Percentiles rank a stretch among this genome's conserved stretches.
phyloP scores from a whole-genome alignment of 345 rosid genomes.

The Syzygium jambos region DNA sequence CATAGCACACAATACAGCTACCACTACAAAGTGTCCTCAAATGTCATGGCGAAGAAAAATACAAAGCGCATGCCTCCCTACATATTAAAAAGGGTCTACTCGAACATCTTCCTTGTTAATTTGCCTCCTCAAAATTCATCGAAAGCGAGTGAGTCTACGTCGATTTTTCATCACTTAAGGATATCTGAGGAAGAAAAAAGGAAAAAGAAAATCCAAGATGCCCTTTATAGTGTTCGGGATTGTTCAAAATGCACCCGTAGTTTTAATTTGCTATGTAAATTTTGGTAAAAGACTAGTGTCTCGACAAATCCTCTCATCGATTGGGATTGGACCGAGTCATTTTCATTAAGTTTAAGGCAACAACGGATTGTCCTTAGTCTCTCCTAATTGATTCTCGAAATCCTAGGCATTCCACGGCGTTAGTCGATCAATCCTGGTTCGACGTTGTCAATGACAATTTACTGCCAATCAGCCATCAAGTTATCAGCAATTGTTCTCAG shows the following conservation, averaged over 20 bases:
- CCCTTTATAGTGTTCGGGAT: not conserved
- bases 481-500: too few species aligned
- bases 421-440: fast-evolving
- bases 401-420: fast-evolving
- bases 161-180: not conserved
- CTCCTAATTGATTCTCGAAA: fast-evolving
- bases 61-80: not conserved
- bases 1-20: not conserved
- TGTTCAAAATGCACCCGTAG: not conserved
- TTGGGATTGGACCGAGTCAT: fast-evolving
- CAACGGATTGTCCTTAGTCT: not conserved
- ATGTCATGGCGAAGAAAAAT: not conserved
- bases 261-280: not conserved
- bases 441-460: not conserved
- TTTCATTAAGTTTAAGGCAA: not conserved
- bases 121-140: not conserved
- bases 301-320: not conserved
- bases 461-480: fast-evolving
- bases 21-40: not conserved
- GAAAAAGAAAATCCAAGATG: not conserved
- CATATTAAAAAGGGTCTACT: not conserved
- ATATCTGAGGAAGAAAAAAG: not conserved
- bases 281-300: too few species aligned
- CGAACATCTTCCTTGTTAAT: not conserved
- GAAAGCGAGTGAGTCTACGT: not conserved